These are phyloP conservation scores for Heterobasidion irregulare DNA, from an alignment of 1,284 basidiomycete genomes.

Conservation along the genomic window DNA sequence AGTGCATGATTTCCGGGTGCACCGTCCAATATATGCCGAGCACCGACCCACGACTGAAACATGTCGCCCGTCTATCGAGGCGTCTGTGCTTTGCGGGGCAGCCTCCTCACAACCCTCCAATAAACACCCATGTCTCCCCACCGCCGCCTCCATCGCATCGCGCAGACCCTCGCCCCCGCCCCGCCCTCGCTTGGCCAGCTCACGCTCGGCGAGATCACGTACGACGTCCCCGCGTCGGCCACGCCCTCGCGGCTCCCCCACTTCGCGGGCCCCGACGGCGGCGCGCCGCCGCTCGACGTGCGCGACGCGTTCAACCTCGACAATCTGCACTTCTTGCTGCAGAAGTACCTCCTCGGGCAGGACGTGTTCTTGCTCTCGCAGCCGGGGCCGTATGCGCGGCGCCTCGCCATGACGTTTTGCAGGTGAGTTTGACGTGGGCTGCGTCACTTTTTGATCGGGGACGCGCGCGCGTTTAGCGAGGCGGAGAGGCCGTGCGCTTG, in stretches of 20 bases:
- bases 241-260: slow-evolving; percentile 41
- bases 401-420: slow-evolving; percentile 54
- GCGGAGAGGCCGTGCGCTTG: not conserved
- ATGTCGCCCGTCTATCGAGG: too few relatives aligned
- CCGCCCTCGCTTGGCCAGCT: slow-evolving; percentile 40
- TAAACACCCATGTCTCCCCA: slow-evolving; percentile 10
- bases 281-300: slow-evolving; percentile 35
- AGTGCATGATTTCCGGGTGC: too few relatives aligned
- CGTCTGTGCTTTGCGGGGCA: too few relatives aligned
- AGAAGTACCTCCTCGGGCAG: slow-evolving; percentile 61
- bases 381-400: slow-evolving; percentile 52
- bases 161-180: slow-evolving; percentile 32
- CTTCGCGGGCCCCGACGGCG: slow-evolving; percentile 9
- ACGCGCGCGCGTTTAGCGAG: not conserved
- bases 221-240: slow-evolving; percentile 39
- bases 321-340: slow-evolving; percentile 55
- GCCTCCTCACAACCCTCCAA: too few relatives aligned
- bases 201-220: slow-evolving; percentile 47
- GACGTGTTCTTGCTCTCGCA: slow-evolving; percentile 58
- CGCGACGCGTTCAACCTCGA: slow-evolving; percentile 42
- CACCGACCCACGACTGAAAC: too few relatives aligned
- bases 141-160: slow-evolving; percentile 38
- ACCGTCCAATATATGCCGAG: too few relatives aligned
- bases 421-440: slow-evolving; percentile 27
- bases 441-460: too few relatives aligned